Evolutionary conservation across 345 rosid genomes (phyloP).

Genomic region (Turnera subulata): DNA sequence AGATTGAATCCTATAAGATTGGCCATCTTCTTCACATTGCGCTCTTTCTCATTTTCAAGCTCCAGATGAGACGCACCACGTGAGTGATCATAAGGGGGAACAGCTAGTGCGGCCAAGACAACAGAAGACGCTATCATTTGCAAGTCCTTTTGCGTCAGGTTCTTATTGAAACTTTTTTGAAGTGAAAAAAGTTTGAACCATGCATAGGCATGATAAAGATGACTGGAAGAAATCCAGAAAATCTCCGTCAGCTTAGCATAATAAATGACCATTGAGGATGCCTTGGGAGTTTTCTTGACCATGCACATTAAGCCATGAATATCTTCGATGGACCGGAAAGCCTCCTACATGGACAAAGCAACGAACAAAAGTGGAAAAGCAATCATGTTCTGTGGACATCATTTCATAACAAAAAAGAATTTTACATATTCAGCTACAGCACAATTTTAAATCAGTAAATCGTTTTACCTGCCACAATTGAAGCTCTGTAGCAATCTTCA

Average conservation of each 20-base stretch:
- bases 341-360: slow-evolving; percentile 72
- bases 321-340: slow-evolving; percentile 93
- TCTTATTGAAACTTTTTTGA: slow-evolving; percentile 93
- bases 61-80: slow-evolving; percentile 74
- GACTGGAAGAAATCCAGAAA: slow-evolving; percentile 91
- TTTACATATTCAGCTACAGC: background rate
- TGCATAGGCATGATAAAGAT: slow-evolving; percentile 93
- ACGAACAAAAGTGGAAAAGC: background rate
- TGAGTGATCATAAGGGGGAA: slow-evolving; percentile 66
- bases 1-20: slow-evolving; percentile 92
- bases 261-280: slow-evolving; percentile 87
- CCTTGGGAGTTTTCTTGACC: slow-evolving; percentile 94
- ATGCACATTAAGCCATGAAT: slow-evolving; percentile 91
- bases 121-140: slow-evolving; percentile 93
- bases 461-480: slow-evolving; percentile 84
- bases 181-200: slow-evolving; percentile 94
- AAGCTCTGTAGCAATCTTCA: slow-evolving; percentile 91
- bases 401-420: background rate
- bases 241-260: slow-evolving; percentile 93
- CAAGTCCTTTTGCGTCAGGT: slow-evolving; percentile 90
- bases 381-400: too few species aligned
- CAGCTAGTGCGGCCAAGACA: slow-evolving; percentile 85
- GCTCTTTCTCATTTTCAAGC: slow-evolving; percentile 89
- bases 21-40: slow-evolving; percentile 85
- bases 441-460: slow-evolving; percentile 9